A percentile compares a stretch with the other conserved stretches of the same genome.
Evolutionary conservation across 805 yeast species (phyloP).

Genomic region (Geotrichum ghanense): DNA sequence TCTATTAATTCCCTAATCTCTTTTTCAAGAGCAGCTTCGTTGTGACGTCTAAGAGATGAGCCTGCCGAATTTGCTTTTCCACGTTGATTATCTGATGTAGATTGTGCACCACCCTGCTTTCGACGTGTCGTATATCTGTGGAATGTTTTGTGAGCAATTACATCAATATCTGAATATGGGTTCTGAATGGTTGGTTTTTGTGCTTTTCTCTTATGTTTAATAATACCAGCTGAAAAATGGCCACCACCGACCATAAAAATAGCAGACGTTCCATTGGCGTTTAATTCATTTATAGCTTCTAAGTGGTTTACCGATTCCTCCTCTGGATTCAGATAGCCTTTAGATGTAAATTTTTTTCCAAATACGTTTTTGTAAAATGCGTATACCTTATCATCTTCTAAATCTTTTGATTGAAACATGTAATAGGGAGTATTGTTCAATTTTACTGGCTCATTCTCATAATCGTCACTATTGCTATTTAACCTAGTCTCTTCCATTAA

Average conservation of each 20-base stretch:
- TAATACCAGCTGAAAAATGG: slow-evolving; percentile 92
- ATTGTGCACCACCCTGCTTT: slow-evolving; percentile 95
- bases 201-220: slow-evolving; percentile 51
- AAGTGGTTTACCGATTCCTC: slow-evolving; percentile 29
- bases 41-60: slow-evolving; percentile 75
- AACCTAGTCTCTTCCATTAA: slow-evolving; percentile 5
- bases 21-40: slow-evolving; percentile 68
- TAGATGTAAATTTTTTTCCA: not conserved
- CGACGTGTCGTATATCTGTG: slow-evolving; percentile 94
- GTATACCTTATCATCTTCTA: slow-evolving; percentile 39
- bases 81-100: slow-evolving; percentile 80
- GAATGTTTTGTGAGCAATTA: slow-evolving; percentile 71
- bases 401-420: slow-evolving; percentile 38
- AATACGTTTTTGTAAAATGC: slow-evolving; percentile 62
- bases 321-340: slow-evolving; percentile 12
- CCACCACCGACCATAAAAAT: slow-evolving; percentile 95
- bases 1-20: slow-evolving; percentile 64
- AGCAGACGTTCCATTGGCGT: slow-evolving; percentile 39
- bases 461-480: not conserved
- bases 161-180: slow-evolving; percentile 28
- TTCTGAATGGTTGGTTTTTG: slow-evolving; percentile 48
- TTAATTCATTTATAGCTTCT: slow-evolving; percentile 20
- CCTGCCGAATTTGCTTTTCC: slow-evolving; percentile 98
- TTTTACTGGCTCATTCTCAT: slow-evolving; percentile 13
- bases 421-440: slow-evolving; percentile 50